Evolutionary conservation across 192 early-diverging fungal genomes (phyloP), one percentile per base, ranked within the genome.

Genomic region (Mortierella claussenii): DNA sequence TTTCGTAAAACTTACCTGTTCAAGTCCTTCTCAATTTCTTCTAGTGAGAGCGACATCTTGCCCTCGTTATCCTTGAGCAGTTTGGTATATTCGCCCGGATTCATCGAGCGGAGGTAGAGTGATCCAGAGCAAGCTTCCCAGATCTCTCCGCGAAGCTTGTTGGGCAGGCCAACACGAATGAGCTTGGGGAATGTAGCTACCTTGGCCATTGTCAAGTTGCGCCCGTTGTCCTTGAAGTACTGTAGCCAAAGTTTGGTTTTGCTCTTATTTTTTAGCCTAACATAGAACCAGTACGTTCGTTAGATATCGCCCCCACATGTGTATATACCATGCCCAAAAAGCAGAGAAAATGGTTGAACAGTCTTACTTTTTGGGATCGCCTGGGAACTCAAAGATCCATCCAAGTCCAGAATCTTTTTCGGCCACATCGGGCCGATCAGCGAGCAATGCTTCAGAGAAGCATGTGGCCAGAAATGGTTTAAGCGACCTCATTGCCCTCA

Each of bases 11-110:
- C 17, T 26, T 48, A 87, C 85, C 92, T 85, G 58, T 94, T 97
- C 61, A 98, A 74, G 64, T 98, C 96, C 80, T 98, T 98, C 56
- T 98, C 96, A 59, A 98, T 98, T 74, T 97, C 96, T 40, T 96
- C 96, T 0, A 89, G 89, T 26, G 90, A 94, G 17, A 94, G 82
- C 0, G 93, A 94, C n/a, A 83, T 79, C 37, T 85, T 84, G 20
- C 90, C 91, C 27, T 84, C 82, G 47, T 96, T 87, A 44, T 92
- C 87, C 31, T 81, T 69, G 21, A 90, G 85, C n/a, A 95, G 67
- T 36, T 81, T 79, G 42, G 92, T 84, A 78, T 96, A 98, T 46
- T 94, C 88, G 13, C 95, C 95, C 9, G 84, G 81, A 69, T 96
- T 93, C 83, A 92, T 89, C 76, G 89, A 95, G 36, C 96, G 83